Evolutionary conservation across 306 rosid species (phyloP).

Genomic region (Vigna unguiculata): DNA sequence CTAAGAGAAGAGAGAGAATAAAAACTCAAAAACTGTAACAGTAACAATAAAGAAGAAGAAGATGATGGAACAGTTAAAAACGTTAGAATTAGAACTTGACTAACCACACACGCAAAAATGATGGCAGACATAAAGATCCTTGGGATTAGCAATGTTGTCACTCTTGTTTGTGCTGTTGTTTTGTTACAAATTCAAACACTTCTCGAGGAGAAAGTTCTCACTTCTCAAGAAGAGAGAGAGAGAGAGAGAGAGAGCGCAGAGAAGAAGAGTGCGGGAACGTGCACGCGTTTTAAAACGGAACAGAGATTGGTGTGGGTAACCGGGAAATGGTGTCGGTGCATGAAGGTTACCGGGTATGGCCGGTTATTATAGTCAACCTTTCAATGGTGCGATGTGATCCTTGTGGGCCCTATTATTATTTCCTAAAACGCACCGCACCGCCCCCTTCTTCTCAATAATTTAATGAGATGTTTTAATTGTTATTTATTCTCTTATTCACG

Average conservation of each 20-base stretch:
- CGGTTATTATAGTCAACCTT: constrained; percentile 40
- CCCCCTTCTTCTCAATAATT: background rate
- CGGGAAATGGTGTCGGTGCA: constrained; percentile 50
- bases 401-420: background rate
- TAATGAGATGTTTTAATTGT: background rate
- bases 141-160: constrained; percentile 36
- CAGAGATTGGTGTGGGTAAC: background rate
- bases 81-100: constrained; percentile 31
- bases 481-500: background rate
- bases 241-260: background rate
- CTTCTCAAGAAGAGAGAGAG: background rate
- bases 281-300: constrained; percentile 42
- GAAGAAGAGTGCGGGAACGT: constrained; percentile 42
- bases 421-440: background rate
- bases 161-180: background rate
- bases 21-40: constrained; percentile 28
- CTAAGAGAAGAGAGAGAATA: background rate
- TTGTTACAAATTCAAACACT: background rate
- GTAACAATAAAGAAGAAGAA: constrained; percentile 1
- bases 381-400: constrained; percentile 31
- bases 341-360: constrained; percentile 34
- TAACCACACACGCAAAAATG: constrained; percentile 34
- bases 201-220: background rate
- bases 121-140: constrained; percentile 14
- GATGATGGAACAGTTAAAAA: background rate